Percentiles rank a stretch among this genome's conserved stretches.
Evolutionary conservation across 1,284 basidiomycete species (phyloP).

Genomic region (Mycena citricolor): DNA sequence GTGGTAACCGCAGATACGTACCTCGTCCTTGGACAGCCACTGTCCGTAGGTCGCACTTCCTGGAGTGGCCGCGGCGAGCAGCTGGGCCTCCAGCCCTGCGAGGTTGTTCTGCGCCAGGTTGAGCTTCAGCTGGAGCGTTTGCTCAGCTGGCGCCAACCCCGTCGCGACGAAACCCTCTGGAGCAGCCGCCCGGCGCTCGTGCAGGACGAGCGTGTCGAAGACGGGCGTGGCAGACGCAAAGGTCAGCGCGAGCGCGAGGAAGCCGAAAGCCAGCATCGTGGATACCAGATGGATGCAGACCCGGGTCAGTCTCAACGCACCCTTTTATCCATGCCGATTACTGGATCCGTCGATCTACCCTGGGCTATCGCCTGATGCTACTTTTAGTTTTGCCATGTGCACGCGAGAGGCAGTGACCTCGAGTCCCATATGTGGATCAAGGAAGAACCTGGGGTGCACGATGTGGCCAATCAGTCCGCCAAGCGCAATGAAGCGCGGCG

Average conservation of each 20-base stretch:
- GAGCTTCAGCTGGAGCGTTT: slow-evolving; percentile 39
- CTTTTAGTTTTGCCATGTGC: too few relatives aligned
- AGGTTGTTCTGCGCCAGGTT: slow-evolving; percentile 39
- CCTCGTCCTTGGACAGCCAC: slow-evolving; percentile 46
- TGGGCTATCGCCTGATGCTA: too few relatives aligned
- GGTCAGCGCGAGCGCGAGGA: slow-evolving; percentile 16
- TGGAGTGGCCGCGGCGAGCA: slow-evolving; percentile 48
- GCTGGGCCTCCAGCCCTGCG: slow-evolving; percentile 36
- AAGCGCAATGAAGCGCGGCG: too few relatives aligned
- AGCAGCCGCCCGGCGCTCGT: slow-evolving; percentile 22
- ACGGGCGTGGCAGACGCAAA: slow-evolving; percentile 19
- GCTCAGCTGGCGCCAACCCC: slow-evolving; percentile 34
- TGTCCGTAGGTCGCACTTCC: slow-evolving; percentile 43
- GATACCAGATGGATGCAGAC: too few relatives aligned
- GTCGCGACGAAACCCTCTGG: slow-evolving; percentile 38
- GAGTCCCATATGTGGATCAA: too few relatives aligned
- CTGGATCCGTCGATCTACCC: too few relatives aligned
- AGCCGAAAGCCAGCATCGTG: slow-evolving; percentile 18
- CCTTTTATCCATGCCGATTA: too few relatives aligned
- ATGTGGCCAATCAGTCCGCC: too few relatives aligned
- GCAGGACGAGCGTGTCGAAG: slow-evolving; percentile 9
- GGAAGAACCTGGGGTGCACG: too few relatives aligned
- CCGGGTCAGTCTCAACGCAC: too few relatives aligned
- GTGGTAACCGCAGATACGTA: slow-evolving; percentile 24
- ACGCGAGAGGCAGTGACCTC: too few relatives aligned